A percentile compares a stretch with the other conserved stretches of the same genome.
phyloP scores from a whole-genome alignment of 169 alveolate genomes.

The Eimeria praecox region DNA sequence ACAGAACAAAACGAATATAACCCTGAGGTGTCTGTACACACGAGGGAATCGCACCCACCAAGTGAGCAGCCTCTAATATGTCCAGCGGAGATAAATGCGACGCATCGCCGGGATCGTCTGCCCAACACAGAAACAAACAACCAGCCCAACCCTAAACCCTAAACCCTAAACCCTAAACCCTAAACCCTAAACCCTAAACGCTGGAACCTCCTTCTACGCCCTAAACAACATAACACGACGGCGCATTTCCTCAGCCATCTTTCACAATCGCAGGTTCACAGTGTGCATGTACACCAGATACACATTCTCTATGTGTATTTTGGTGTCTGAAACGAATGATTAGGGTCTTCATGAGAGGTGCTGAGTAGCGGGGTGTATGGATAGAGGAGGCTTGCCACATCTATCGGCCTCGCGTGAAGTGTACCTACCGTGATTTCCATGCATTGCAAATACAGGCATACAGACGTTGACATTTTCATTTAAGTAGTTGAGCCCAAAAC shows the following conservation, averaged over 20 bases:
- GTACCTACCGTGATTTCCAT: constrained; percentile 87
- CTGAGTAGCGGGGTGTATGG: neutral
- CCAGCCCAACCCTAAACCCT: too few species aligned
- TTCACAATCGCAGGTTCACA: neutral
- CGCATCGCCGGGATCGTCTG: constrained; percentile 87
- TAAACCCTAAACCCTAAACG: neutral
- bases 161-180: neutral
- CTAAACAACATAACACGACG: neutral
- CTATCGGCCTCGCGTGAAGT: too few species aligned
- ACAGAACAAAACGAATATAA: neutral
- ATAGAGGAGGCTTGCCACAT: neutral
- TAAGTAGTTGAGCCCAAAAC: constrained; percentile 84
- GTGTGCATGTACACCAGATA: neutral
- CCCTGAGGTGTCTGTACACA: neutral
- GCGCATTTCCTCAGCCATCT: neutral
- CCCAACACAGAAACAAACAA: too few species aligned
- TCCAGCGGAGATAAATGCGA: constrained; percentile 85
- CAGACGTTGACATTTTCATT: constrained; percentile 90
- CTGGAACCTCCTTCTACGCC: too few species aligned
- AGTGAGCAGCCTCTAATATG: constrained; percentile 88
- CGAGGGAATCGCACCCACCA: constrained; percentile 83
- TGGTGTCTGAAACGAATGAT: too few species aligned
- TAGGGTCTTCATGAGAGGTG: neutral
- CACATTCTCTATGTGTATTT: neutral
- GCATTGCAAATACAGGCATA: constrained; percentile 84